Evolutionary conservation across 257 asterid genomes (phyloP).

Genomic region (Scutellaria galericulata): DNA sequence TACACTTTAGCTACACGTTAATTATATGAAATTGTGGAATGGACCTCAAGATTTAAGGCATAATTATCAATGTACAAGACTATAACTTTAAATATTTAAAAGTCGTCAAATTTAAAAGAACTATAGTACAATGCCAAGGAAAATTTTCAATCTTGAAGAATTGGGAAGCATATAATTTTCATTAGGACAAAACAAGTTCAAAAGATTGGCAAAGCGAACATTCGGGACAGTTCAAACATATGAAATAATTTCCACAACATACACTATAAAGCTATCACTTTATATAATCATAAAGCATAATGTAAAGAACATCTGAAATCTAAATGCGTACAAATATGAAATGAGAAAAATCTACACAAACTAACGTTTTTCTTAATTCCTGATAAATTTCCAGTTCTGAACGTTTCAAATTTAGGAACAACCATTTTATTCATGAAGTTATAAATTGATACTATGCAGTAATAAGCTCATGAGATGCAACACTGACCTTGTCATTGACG

Average conservation of each 20-base stretch:
- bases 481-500: slow-evolving; percentile 84
- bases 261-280: slow-evolving; percentile 8
- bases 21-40: background rate
- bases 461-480: slow-evolving; percentile 19
- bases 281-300: background rate
- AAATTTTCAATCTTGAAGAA: slow-evolving; percentile 28
- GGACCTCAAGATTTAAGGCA: slow-evolving; percentile 6
- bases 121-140: slow-evolving; percentile 9
- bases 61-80: background rate
- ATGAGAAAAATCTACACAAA: background rate
- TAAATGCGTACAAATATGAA: background rate
- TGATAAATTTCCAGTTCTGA: background rate
- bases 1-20: slow-evolving; percentile 6
- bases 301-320: slow-evolving; percentile 14
- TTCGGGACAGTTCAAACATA: background rate
- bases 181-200: background rate
- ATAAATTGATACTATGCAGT: background rate
- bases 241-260: background rate
- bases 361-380: background rate
- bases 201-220: background rate
- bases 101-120: background rate
- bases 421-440: slow-evolving; percentile 11
- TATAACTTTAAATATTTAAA: background rate
- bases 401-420: background rate
- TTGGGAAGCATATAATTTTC: background rate